These are phyloP conservation scores for Penicillium silybi DNA, from an alignment of 495 filamentous ascomycete species.

Conservation along the genomic window DNA sequence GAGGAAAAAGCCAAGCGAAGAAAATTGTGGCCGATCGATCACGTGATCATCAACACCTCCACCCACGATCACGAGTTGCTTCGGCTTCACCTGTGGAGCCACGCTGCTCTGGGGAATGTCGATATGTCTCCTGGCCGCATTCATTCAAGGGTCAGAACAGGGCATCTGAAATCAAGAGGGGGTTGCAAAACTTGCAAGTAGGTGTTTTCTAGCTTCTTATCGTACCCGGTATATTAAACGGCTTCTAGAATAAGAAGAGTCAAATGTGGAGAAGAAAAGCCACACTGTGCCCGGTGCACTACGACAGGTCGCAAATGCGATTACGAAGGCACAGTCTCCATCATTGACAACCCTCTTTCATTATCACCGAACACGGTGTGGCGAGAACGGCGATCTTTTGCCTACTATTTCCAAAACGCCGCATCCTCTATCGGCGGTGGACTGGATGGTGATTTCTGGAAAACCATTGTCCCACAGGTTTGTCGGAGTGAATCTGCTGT, in stretches of 20 bases:
- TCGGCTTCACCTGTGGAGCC: not conserved
- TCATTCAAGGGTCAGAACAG: constrained; percentile 5
- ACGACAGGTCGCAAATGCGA: constrained; percentile 50
- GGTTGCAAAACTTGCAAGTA: constrained; percentile 45
- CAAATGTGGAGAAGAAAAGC: constrained; percentile 57
- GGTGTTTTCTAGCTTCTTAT: constrained; percentile 3
- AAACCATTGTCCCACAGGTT: constrained; percentile 51
- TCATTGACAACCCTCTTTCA: constrained; percentile 16
- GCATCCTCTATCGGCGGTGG: constrained; percentile 36
- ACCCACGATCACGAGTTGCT: not conserved
- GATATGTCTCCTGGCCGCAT: not conserved
- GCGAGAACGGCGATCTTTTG: constrained; percentile 39
- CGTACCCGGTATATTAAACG: constrained; percentile 3
- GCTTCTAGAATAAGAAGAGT: constrained; percentile 42
- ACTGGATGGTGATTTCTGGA: constrained; percentile 54
- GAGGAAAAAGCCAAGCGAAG: constrained; percentile 10
- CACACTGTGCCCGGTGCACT: constrained; percentile 41
- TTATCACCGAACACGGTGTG: constrained; percentile 24
- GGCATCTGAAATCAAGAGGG: constrained; percentile 22
- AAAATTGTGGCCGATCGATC: constrained; percentile 5
- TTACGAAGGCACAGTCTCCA: constrained; percentile 18
- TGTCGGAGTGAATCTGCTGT: constrained; percentile 55
- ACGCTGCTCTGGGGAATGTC: not conserved
- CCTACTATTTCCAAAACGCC: constrained; percentile 35
- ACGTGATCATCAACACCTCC: not conserved